Evolutionary conservation across 768 basidiomycete genomes (phyloP).

Genomic region (Auricularia heimuer): DNA sequence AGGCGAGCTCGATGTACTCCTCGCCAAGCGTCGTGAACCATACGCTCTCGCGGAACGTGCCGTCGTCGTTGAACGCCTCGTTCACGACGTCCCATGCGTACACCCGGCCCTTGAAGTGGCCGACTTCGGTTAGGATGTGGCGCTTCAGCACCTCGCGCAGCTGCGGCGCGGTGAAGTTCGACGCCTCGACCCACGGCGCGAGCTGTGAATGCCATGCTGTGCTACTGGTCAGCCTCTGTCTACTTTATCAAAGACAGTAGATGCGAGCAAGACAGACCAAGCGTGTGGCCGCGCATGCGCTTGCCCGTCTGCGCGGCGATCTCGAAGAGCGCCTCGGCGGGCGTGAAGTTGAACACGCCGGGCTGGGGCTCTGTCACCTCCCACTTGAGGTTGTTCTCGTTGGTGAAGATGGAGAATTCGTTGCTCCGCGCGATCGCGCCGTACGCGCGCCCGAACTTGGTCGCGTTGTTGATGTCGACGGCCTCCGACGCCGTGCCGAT

Average conservation of each 20-base stretch:
- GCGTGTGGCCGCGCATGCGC: background rate
- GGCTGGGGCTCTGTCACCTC: constrained; percentile 2
- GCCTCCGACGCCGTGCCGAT: background rate
- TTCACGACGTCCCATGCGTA: constrained; percentile 11
- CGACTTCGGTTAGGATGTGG: constrained; percentile 5
- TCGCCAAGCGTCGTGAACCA: constrained; percentile 7
- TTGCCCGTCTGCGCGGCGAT: constrained; percentile 2
- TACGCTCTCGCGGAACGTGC: constrained; percentile 7
- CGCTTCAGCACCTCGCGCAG: constrained; percentile 7
- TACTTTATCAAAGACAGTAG: no score
- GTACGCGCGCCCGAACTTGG: background rate
- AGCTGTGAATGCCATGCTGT: constrained; percentile 5
- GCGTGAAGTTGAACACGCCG: constrained; percentile 4
- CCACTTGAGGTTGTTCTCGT: constrained; percentile 8
- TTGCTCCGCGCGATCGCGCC: background rate
- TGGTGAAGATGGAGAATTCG: background rate
- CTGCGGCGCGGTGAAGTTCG: constrained; percentile 6
- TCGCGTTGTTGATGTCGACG: background rate
- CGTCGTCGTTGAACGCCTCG: constrained; percentile 10
- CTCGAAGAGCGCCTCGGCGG: constrained; percentile 1
- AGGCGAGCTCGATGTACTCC: constrained; percentile 8
- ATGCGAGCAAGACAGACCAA: background rate
- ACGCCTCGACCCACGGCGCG: constrained; percentile 5
- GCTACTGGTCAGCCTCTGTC: no score
- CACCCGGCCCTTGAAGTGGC: constrained; percentile 6